Conservation (phyloP, 192 early-diverging fungal species). For the Coemansia sp. region DNA sequence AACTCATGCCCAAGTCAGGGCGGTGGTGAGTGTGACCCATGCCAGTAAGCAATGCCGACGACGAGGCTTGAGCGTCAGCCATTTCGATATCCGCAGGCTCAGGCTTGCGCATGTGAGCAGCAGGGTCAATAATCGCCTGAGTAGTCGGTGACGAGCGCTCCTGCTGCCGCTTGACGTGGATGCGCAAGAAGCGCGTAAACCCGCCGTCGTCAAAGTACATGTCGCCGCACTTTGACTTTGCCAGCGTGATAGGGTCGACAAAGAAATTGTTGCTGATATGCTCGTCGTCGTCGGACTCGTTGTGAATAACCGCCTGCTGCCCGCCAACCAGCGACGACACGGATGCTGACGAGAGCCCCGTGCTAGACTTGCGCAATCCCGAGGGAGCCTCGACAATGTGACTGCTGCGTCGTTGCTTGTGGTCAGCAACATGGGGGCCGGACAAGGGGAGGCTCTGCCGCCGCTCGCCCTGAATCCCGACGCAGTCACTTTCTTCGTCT, state of each 20-base stretch:
- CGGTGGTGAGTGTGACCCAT: slow-evolving; percentile 11
- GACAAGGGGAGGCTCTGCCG: not conserved
- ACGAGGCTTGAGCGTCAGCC: slow-evolving; percentile 12
- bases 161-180: slow-evolving; percentile 55
- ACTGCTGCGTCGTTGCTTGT: slow-evolving; percentile 8
- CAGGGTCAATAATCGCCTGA: slow-evolving; percentile 8
- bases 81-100: slow-evolving; percentile 21
- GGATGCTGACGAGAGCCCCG: slow-evolving; percentile 1
- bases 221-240: slow-evolving; percentile 30
- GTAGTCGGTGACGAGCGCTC: slow-evolving; percentile 21
- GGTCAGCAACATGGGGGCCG: not conserved
- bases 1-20: not conserved
- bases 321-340: not conserved
- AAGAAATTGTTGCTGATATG: slow-evolving; percentile 51
- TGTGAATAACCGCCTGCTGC: slow-evolving; percentile 27
- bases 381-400: not conserved
- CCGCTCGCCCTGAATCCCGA: slow-evolving; percentile 6
- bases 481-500: not conserved
- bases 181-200: slow-evolving; percentile 53
- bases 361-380: slow-evolving; percentile 8
- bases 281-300: slow-evolving; percentile 57
- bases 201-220: slow-evolving; percentile 58
- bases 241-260: slow-evolving; percentile 44
- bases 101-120: slow-evolving; percentile 19
- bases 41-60: slow-evolving; percentile 1